These are phyloP conservation scores for Nasturtium officinale DNA, from an alignment of 345 rosid species.

Conservation along the genomic window DNA sequence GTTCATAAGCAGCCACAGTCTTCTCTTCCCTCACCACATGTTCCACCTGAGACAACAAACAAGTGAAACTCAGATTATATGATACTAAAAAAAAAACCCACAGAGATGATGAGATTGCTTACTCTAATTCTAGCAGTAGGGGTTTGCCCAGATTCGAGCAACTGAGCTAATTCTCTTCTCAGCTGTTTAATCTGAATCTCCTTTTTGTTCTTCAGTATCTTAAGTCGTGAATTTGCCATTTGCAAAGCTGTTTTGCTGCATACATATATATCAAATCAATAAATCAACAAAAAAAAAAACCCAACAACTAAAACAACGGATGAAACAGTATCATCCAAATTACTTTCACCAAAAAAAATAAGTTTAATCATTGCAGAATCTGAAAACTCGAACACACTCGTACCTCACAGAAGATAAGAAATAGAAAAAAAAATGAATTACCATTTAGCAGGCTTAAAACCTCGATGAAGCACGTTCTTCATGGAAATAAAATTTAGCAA, in stretches of 20 bases:
- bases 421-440: neutral
- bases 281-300: neutral
- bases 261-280: neutral
- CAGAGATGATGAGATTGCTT: neutral
- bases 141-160: conserved; percentile 77
- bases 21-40: conserved; percentile 96
- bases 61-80: neutral
- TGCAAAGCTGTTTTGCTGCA: conserved; percentile 82
- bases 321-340: conserved; percentile 18
- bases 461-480: conserved; percentile 59
- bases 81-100: neutral
- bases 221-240: conserved; percentile 70
- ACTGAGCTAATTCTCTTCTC: conserved; percentile 77
- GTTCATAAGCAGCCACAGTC: conserved; percentile 81
- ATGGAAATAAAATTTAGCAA: conserved; percentile 10
- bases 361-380: conserved; percentile 1
- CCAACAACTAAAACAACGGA: neutral
- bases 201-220: conserved; percentile 73
- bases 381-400: neutral
- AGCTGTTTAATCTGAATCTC: conserved; percentile 68
- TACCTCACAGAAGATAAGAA: neutral
- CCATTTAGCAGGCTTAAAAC: conserved; percentile 97
- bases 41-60: conserved; percentile 59
- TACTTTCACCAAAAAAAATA: neutral
- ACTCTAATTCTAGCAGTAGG: conserved; percentile 90